Evolutionary conservation across 169 alveolate species (phyloP).

Genomic region (Eimeria falciformis): DNA sequence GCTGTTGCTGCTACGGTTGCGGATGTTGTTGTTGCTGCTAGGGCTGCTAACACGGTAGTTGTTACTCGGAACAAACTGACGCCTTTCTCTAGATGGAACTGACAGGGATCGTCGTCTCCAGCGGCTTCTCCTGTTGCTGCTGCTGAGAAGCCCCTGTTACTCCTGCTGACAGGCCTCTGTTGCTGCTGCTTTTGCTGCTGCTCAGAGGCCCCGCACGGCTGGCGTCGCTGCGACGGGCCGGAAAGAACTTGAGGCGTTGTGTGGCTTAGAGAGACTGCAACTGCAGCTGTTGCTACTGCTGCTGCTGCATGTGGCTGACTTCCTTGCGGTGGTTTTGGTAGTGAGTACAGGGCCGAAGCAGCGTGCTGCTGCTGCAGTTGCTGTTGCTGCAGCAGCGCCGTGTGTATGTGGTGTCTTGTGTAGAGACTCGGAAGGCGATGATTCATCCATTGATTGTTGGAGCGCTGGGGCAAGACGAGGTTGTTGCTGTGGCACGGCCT

Average conservation of each 20-base stretch:
- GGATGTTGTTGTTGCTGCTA: too few relatives aligned
- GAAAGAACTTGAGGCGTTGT: not conserved
- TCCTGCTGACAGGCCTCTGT: not conserved
- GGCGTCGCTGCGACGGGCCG: not conserved
- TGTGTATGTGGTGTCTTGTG: not conserved
- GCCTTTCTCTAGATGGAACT: too few relatives aligned
- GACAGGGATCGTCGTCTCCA: too few relatives aligned
- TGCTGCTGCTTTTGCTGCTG: not conserved
- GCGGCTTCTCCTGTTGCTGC: too few relatives aligned
- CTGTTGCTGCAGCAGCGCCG: not conserved
- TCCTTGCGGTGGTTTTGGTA: not conserved
- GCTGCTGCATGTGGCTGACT: not conserved
- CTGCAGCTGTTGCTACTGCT: not conserved
- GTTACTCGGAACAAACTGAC: too few relatives aligned
- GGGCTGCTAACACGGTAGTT: too few relatives aligned
- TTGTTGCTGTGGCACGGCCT: too few relatives aligned
- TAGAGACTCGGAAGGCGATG: not conserved
- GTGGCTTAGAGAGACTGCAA: not conserved
- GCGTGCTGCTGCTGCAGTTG: conserved; percentile 29
- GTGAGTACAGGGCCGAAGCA: not conserved
- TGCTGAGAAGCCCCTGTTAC: too few relatives aligned
- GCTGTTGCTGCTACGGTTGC: too few relatives aligned
- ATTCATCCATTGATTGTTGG: too few relatives aligned
- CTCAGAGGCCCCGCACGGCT: not conserved
- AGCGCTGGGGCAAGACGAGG: too few relatives aligned